Evolutionary conservation across 148 eudicot species (phyloP), one percentile per base, ranked within the genome.

Genomic region (Rheum nobile): DNA sequence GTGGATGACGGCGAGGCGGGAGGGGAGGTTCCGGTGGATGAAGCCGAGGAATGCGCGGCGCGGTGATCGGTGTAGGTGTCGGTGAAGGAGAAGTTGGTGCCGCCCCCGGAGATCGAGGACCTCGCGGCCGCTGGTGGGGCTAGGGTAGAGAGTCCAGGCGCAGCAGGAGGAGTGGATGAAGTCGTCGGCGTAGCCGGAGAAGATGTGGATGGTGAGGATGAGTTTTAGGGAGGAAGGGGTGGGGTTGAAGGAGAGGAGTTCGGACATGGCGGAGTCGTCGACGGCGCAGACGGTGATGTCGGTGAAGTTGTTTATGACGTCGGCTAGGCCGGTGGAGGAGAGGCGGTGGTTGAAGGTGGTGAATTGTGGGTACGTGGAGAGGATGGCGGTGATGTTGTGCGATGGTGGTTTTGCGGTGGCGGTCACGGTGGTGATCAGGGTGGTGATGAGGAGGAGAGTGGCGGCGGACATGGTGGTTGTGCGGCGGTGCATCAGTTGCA

Each of bases 271-370:
- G 54, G 86, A 77, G 71, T 87, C 83, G 82, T 87, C 86, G 59
- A 87, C 88, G 54, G 86, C 90, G 74, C 32, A 65, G 34, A 65
- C 38, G 17, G 70, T 65, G 8, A 83, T 78, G 31, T 83, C 86
- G 35, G 86, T 83, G 75, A 83, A 82, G 78, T 6, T 50, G 83
- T 87, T 87, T 42, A 85, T 87, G n/a, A 85, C 88, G 59, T 63
- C 65, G 19, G 90, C 88, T 70, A 87, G 90, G 82, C 82, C 84
- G 4, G 91, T 87, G 21, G 37, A 46, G 48, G 87, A 76, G 22
- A 87, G 78, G 84, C 85, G 85, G 75, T 82, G 91, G 83, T 80
- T 87, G 82, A 87, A 87, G n/a, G 87, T 78, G 32, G 91, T 83
- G 76, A 85, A 83, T 17, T 83, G 84, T 0, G 88, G 88, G 79